Base-by-base conservation (phyloP, 495 filamentous ascomycete genomes). In the Amniculicola lignicola region DNA sequence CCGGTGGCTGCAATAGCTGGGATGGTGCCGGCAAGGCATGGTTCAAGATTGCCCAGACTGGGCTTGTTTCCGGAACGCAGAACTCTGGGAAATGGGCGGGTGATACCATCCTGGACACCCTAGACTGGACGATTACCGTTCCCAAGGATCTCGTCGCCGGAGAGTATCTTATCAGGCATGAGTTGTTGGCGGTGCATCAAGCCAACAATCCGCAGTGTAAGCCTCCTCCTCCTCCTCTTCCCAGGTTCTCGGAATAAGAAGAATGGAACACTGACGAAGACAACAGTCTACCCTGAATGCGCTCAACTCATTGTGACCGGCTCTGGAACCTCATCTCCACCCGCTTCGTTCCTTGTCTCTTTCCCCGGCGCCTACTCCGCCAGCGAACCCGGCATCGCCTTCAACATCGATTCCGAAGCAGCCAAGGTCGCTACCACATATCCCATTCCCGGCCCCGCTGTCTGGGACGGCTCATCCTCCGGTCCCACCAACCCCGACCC, bases 231-330 rank as follows among this genome's bases (percentile, higher is more conserved):
- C n/a, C n/a, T n/a, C n/a, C n/a, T n/a, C 22, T 21, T 11, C 22
- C 9, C 6, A 5, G 14, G 0, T 29, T 27, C 15, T 41, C 11
- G 38, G 19, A 18, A 11, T 31, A n/a, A 2, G 15, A 11, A 21
- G 23, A 36, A 33, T 7, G 7, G n/a, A 0, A 16, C 14, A 16
- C 11, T 37, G 11, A 45, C 23, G 25, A 45, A 12, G 18, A 41
- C 23, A 1, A 43, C 24, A 57, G 52, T 74, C 59, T 75, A 73
- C 47, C 61, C 72, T 43, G 67, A 75, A 55, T 77, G 73, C 50
- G 74, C 74, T 3, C 72, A 77, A 58, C 42, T 77, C 21, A 69
- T 59, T 27, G 67, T 77, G 12, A 61, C 61, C 4, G 73, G 73
- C 15, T 56, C 58, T 25, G 72, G 72, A 11, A 59, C 61, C 29